Evolutionary conservation across 768 basidiomycete species (phyloP), one percentile per base, ranked within the genome.

Genomic region (Suillus discolor): DNA sequence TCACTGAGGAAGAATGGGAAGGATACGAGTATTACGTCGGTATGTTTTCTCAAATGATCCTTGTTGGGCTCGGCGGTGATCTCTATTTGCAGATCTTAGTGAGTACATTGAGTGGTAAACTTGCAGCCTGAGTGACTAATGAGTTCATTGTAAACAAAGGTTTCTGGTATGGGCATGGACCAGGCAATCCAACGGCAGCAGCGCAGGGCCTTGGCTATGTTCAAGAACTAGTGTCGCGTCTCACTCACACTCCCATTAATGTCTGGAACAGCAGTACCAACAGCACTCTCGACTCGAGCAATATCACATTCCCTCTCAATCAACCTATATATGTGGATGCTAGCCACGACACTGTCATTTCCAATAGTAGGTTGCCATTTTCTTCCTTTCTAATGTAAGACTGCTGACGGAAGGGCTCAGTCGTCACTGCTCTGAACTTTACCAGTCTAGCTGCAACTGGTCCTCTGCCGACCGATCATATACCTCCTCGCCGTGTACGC

Each of bases 1-100:
- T 86, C 75, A 84, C 84, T 4, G 73, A 82, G 65, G 77, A 82
- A 49, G 85, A 86, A 69, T 86, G 84, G 84, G 78, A 79, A 67
- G 80, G 82, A 1, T 85, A 79, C 66, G 79, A 83, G 62, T 84
- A 86, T 68, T 73, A 76, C 34, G 67, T 62, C 36, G 77, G 77
- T 77, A 39, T 61, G 77, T 67, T 13, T 16, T 15, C 28, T 55
- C 28, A 9, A 36, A 45, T 11, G 4, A 34, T 36, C 20, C 18
- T 44, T 44, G 38, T 20, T 36, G 25, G 16, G 20, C 34, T 34
- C 39, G 39, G 2, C 62, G 5, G 13, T 44, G 23, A 62, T 38
- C 8, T 63, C 23, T 34, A 38, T 25, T 38, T 34, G 34, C 31
- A 65, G 62, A 51, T 54, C 31, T 60, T 31, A 54, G 64, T 70